These are phyloP conservation scores for Ophiostoma pallidulum DNA, from an alignment of 2,329 filamentous ascomycete species.

Conservation along the genomic window DNA sequence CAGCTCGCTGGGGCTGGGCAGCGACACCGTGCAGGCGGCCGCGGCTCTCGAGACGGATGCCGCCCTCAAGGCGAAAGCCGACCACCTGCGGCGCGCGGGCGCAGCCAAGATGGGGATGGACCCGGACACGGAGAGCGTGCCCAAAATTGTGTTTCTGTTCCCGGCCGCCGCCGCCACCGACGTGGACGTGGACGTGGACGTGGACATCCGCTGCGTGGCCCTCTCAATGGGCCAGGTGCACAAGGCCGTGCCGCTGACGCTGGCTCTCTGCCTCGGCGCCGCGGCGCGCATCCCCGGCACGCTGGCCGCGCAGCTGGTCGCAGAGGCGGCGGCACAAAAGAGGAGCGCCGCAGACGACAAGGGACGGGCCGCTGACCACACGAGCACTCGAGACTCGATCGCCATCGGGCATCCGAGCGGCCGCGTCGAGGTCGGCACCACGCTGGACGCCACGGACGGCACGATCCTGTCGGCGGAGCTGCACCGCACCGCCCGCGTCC, in stretches of 20 bases:
- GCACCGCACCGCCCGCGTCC: constrained; percentile 36
- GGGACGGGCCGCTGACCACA: too few species aligned
- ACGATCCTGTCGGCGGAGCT: constrained; percentile 35
- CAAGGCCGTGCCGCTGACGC: constrained; percentile 33
- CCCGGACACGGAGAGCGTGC: constrained; percentile 28
- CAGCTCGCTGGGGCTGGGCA: constrained; percentile 23
- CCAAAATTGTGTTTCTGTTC: constrained; percentile 38
- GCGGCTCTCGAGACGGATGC: constrained; percentile 24
- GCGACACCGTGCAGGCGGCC: constrained; percentile 17
- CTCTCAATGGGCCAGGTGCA: constrained; percentile 38
- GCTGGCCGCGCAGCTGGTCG: constrained; percentile 27
- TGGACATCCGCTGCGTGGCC: constrained; percentile 37
- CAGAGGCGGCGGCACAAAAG: not conserved
- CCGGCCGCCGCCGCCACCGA: not conserved
- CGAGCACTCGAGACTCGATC: not conserved
- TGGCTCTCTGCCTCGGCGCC: constrained; percentile 31
- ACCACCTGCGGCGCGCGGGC: constrained; percentile 28
- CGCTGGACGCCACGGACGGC: constrained; percentile 25
- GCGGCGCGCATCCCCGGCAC: constrained; percentile 33
- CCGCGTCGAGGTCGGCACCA: constrained; percentile 35
- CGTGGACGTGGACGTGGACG: constrained; percentile 9
- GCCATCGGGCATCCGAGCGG: constrained; percentile 39
- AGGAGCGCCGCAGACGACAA: too few species aligned
- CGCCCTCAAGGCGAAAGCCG: constrained; percentile 25
- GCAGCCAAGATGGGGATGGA: constrained; percentile 32